Percentiles rank a stretch among this genome's conserved stretches.
These are phyloP conservation scores for Spiraea crenata DNA, from an alignment of 331 rosid species.

Conservation along the genomic window DNA sequence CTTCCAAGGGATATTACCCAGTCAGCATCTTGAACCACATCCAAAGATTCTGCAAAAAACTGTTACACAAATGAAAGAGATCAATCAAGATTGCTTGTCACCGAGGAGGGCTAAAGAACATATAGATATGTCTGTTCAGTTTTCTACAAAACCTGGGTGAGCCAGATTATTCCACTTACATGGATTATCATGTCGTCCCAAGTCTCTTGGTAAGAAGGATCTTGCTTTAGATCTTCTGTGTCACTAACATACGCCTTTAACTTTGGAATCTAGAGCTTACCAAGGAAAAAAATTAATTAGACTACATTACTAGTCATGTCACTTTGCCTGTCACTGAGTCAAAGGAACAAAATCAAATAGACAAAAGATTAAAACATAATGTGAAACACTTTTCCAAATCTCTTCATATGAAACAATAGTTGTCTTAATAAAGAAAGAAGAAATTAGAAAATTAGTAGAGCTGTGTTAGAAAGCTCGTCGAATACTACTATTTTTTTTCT, in stretches of 20 bases:
- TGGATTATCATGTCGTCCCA: slow-evolving; percentile 99
- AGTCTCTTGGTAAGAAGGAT: slow-evolving; percentile 87
- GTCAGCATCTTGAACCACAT: slow-evolving; percentile 80
- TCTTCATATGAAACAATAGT: background rate
- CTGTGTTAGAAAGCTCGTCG: background rate
- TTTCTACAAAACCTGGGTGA: slow-evolving; percentile 2
- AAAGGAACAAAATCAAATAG: slow-evolving; percentile 19
- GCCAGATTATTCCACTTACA: slow-evolving; percentile 49
- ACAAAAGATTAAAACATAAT: slow-evolving; percentile 11
- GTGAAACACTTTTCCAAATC: slow-evolving; percentile 6
- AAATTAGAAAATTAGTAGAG: background rate
- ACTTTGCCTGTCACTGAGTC: slow-evolving; percentile 19
- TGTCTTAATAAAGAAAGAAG: background rate
- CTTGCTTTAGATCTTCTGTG: slow-evolving; percentile 90
- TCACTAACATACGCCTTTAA: slow-evolving; percentile 98
- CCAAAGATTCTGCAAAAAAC: slow-evolving; percentile 98
- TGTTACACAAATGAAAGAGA: slow-evolving; percentile 45
- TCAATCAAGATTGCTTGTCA: slow-evolving; percentile 20
- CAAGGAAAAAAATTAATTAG: slow-evolving; percentile 56
- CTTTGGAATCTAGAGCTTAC: slow-evolving; percentile 99
- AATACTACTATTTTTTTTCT: background rate
- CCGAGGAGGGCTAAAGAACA: slow-evolving; percentile 5
- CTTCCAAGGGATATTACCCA: slow-evolving; percentile 94
- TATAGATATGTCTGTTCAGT: background rate
- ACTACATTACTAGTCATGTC: slow-evolving; percentile 25